These are phyloP conservation scores for Candida ipomoeae DNA, from an alignment of 805 yeast species.

Conservation along the genomic window DNA sequence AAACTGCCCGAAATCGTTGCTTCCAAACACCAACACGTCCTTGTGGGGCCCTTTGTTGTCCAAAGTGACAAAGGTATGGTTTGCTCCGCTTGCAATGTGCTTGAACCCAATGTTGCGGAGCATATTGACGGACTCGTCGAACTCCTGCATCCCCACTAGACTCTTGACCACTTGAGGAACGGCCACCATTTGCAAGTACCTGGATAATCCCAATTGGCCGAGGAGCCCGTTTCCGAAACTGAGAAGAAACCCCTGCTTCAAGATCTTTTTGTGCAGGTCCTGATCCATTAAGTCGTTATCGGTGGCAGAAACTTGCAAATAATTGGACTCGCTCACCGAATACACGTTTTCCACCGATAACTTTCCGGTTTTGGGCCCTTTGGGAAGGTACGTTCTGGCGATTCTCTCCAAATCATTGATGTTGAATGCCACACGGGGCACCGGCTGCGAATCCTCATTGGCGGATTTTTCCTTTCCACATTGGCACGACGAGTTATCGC, in stretches of 20 bases:
- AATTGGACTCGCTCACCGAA: conserved; percentile 66
- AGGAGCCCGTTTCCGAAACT: conserved; percentile 80
- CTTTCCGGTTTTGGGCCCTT: conserved; percentile 6
- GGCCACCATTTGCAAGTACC: conserved; percentile 67
- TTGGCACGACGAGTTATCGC: conserved; percentile 81
- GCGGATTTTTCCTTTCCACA: conserved; percentile 66
- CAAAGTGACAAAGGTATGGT: conserved; percentile 61
- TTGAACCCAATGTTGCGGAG: conserved; percentile 18
- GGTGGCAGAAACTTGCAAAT: conserved; percentile 23
- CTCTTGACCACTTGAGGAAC: conserved; percentile 53
- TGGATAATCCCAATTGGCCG: conserved; percentile 83
- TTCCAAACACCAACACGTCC: conserved; percentile 79
- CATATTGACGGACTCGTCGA: conserved; percentile 8
- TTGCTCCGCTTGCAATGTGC: conserved; percentile 56
- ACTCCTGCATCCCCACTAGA: conserved; percentile 16
- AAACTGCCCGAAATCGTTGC: conserved; percentile 75
- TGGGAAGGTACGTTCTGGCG: conserved; percentile 13
- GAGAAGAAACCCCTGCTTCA: conserved; percentile 30
- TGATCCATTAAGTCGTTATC: conserved; percentile 15
- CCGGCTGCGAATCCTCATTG: conserved; percentile 62
- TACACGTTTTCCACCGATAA: conserved; percentile 43
- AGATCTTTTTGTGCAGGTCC: background rate
- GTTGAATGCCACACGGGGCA: conserved; percentile 50
- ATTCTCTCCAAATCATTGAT: conserved; percentile 35
- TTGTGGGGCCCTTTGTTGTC: conserved; percentile 40